These are phyloP conservation scores for Coniella vitis DNA, from an alignment of 2,329 filamentous ascomycete species.

Conservation along the genomic window DNA sequence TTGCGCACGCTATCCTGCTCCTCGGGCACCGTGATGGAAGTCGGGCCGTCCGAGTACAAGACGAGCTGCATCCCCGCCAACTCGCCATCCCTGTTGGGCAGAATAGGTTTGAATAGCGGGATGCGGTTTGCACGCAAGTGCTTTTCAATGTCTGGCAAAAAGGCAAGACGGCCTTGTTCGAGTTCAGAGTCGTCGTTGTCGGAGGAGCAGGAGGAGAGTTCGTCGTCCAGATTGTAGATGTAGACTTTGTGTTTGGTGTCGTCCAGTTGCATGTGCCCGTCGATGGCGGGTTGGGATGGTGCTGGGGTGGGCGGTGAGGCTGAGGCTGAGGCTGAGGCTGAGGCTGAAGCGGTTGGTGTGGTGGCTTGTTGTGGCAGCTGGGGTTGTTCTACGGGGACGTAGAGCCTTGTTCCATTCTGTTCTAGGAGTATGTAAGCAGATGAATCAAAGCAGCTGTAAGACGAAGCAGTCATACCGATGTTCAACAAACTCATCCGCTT, in stretches of 20 bases:
- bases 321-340: background rate
- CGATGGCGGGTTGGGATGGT: conserved; percentile 22
- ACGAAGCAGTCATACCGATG: conserved; percentile 52
- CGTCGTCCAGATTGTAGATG: conserved; percentile 84
- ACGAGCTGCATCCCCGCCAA: conserved; percentile 66
- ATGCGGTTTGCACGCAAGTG: conserved; percentile 67
- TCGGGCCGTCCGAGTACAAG: conserved; percentile 68
- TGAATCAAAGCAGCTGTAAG: conserved; percentile 3
- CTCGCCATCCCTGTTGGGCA: conserved; percentile 50
- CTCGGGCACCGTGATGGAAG: conserved; percentile 66
- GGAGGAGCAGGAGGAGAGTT: conserved; percentile 67
- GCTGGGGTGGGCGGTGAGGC: conserved; percentile 7
- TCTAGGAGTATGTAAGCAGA: conserved; percentile 35
- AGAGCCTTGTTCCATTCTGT: conserved; percentile 55
- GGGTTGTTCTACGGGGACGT: conserved; percentile 55
- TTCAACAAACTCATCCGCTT: conserved; percentile 80
- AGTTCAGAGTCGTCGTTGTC: conserved; percentile 44
- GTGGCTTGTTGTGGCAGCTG: conserved; percentile 12
- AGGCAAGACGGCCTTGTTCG: conserved; percentile 57
- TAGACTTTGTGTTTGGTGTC: conserved; percentile 83
- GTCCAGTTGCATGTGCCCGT: conserved; percentile 82
- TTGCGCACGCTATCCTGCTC: conserved; percentile 72
- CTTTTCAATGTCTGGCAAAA: conserved; percentile 81
- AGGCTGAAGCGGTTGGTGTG: conserved; percentile 14
- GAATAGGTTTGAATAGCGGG: conserved; percentile 39